Evolutionary conservation across 768 basidiomycete genomes (phyloP), one percentile per base, ranked within the genome.

Genomic region (Holtermannia corniformis): DNA sequence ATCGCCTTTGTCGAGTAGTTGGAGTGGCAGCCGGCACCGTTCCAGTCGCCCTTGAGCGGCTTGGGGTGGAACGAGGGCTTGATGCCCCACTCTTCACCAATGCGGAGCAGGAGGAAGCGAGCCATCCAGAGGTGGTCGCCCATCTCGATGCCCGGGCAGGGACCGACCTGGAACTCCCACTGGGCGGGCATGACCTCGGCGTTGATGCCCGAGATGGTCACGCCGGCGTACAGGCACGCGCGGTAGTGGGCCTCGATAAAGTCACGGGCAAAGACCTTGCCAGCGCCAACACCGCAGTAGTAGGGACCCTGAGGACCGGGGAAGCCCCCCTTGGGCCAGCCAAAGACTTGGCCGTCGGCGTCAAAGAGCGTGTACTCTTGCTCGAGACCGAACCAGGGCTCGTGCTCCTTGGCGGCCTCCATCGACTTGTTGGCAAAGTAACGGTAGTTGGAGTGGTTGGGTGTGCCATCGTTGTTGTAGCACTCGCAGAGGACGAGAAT

Each of bases 91-190:
- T 96, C 91, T 76, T 97, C 95, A 61, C 93, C 91, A 62, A 95
- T 84, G 62, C 95, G 87, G 70, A 89, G 74, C 65, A 97, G 84
- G 63, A 99, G 85, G 79, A 85, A 99, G 62, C 95, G 87, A 32
- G 95, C 89, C 82, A 97, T 90, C 90, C 91, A 95, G 64, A 99
- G 84, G 76, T 99, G 93, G 74, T 99, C 95, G 63, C 95, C 95
- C 90, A 97, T 93, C 55, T 85, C 79, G 73, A 97, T 96, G 50
- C 95, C 95, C 72, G 87, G 86, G 67, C 93, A 97, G 25, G 95
- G 95, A 49, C 95, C 93, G 63, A 99, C 90, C 75, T 99, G 95
- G 86, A 93, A 99, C 77, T 99, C 95, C 95, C 95, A 99, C 74
- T 99, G 95, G 51, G 92, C 84, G 14, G 95, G 93, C 93, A 97